A percentile compares a stretch with the other conserved stretches of the same genome.
These are phyloP conservation scores for Phytophthora sansomeana DNA, from an alignment of 352 stramenopile species.

Conservation along the genomic window DNA sequence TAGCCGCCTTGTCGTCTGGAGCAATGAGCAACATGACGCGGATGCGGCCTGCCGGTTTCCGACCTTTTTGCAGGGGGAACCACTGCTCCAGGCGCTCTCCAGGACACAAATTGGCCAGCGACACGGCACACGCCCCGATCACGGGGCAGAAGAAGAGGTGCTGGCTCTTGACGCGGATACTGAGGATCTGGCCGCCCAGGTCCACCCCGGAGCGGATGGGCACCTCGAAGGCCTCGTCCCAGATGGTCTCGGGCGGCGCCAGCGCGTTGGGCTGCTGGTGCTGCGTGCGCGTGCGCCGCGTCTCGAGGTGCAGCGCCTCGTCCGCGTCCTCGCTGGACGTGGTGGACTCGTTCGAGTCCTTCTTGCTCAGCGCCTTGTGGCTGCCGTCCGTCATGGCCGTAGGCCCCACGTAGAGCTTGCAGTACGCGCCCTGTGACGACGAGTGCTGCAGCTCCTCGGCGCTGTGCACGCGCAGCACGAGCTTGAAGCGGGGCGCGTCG, in stretches of 20 bases:
- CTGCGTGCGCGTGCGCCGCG: conserved; percentile 57
- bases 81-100: conserved; percentile 60
- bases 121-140: conserved; percentile 60
- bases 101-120: conserved; percentile 50
- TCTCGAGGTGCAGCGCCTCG: conserved; percentile 40
- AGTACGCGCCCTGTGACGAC: conserved; percentile 69
- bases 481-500: conserved; percentile 38
- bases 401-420: conserved; percentile 70
- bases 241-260: conserved; percentile 52
- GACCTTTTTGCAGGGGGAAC: conserved; percentile 58
- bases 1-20: conserved; percentile 22
- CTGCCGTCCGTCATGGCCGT: conserved; percentile 58
- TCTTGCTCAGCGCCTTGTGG: conserved; percentile 45
- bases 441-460: conserved; percentile 55
- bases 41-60: conserved; percentile 59
- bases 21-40: conserved; percentile 49
- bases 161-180: conserved; percentile 73
- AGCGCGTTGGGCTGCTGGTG: conserved; percentile 43
- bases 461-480: conserved; percentile 67
- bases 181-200: conserved; percentile 55
- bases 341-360: conserved; percentile 36
- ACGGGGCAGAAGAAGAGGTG: conserved; percentile 67
- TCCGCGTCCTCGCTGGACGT: conserved; percentile 30
- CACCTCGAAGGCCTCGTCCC: conserved; percentile 70
- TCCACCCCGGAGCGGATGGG: conserved; percentile 32